Percentiles rank a stretch among this genome's conserved stretches.
Conservation (phyloP, 2,329 filamentous ascomycete genomes). For the Aspergillus unguis region DNA sequence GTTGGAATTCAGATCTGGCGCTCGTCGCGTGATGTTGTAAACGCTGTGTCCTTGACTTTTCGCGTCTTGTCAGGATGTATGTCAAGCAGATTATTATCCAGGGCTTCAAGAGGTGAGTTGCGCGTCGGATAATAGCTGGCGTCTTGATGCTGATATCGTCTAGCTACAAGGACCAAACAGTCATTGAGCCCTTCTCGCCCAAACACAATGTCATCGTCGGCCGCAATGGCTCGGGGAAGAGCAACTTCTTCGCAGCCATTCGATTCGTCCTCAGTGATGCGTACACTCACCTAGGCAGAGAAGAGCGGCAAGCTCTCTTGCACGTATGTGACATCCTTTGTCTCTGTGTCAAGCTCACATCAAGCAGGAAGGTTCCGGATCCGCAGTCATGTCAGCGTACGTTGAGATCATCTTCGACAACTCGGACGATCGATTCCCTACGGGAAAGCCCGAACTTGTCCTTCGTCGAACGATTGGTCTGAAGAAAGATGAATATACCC, state of each 20-base stretch:
- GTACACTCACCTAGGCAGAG: constrained; percentile 91
- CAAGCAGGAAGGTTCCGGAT: constrained; percentile 79
- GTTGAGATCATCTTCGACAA: constrained; percentile 99
- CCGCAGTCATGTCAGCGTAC: constrained; percentile 98
- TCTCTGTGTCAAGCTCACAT: constrained; percentile 26
- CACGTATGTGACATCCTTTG: constrained; percentile 53
- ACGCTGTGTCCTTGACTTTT: constrained; percentile 22
- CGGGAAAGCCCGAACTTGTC: constrained; percentile 83
- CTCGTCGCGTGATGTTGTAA: constrained; percentile 30
- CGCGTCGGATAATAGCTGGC: constrained; percentile 55
- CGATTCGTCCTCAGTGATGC: constrained; percentile 97
- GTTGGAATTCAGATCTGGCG: background rate
- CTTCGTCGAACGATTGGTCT: constrained; percentile 90
- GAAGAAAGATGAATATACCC: constrained; percentile 98
- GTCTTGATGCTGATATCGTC: constrained; percentile 55
- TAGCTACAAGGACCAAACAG: constrained; percentile 99
- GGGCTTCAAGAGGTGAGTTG: constrained; percentile 89
- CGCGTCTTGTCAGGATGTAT: constrained; percentile 65
- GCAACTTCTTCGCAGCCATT: constrained; percentile 98
- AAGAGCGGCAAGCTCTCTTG: constrained; percentile 92
- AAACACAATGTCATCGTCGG: constrained; percentile 98
- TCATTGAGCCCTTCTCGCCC: constrained; percentile 96
- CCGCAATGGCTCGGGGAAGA: constrained; percentile 98
- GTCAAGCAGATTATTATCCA: constrained; percentile 99
- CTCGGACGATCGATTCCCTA: constrained; percentile 90